Conservation (phyloP, 2,329 filamentous ascomycete species). For the Pezicula carpinea region DNA sequence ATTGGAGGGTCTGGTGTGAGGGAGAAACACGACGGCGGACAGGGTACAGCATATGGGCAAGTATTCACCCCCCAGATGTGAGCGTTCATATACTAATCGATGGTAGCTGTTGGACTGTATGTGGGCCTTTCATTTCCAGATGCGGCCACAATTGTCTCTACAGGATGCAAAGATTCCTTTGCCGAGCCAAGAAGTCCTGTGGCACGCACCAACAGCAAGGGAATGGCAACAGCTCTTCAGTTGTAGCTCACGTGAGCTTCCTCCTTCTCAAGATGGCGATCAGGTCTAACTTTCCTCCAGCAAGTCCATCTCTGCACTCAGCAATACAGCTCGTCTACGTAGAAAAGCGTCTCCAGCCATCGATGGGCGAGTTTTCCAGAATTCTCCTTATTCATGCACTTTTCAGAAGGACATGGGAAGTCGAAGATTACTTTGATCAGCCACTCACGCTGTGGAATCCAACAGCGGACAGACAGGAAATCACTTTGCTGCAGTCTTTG, state of each 20-base stretch:
- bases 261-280: conserved; percentile 7
- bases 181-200: conserved; percentile 35
- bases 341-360: conserved; percentile 39
- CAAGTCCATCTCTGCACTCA: conserved; percentile 33
- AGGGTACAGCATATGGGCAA: conserved; percentile 39
- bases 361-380: conserved; percentile 43
- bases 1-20: conserved; percentile 34
- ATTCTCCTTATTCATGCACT: conserved; percentile 45
- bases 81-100: conserved; percentile 1
- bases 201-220: conserved; percentile 31
- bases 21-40: conserved; percentile 33
- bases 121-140: conserved; percentile 33
- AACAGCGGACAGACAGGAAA: conserved; percentile 33
- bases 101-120: conserved; percentile 36
- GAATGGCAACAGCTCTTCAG: conserved; percentile 28
- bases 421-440: conserved; percentile 38
- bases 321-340: conserved; percentile 43
- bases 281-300: conserved; percentile 5
- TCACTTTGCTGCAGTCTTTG: conserved; percentile 28
- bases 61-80: conserved; percentile 1
- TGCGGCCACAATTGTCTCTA: conserved; percentile 30
- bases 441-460: conserved; percentile 41
- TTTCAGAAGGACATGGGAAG: conserved; percentile 44
- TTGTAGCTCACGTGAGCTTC: conserved; percentile 12
- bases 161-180: conserved; percentile 35